phyloP scores from a whole-genome alignment of 768 basidiomycete genomes.

The Agrocybe praecox region DNA sequence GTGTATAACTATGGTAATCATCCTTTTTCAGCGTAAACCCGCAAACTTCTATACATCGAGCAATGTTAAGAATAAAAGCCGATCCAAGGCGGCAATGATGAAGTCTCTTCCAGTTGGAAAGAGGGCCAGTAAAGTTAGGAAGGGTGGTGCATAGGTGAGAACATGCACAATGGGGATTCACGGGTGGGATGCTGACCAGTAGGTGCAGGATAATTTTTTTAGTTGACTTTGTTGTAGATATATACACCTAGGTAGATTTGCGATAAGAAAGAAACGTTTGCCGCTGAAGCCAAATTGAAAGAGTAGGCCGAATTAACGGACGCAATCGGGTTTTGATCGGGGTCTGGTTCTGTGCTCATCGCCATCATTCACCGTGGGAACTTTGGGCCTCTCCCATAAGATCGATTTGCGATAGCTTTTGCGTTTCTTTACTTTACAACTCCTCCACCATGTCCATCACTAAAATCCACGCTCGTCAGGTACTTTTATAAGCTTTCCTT shows the following conservation, averaged over 20 bases:
- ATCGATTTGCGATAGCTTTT: conserved; percentile 38
- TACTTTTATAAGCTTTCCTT: conserved; percentile 32
- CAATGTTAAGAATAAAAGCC: conserved; percentile 89
- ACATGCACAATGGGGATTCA: no score
- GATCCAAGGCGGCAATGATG: conserved; percentile 62
- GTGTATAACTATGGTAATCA: background rate
- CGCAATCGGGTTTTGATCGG: conserved; percentile 23
- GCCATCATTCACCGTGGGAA: conserved; percentile 39
- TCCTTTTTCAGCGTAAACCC: conserved; percentile 67
- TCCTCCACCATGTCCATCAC: conserved; percentile 80
- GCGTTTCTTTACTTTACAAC: conserved; percentile 26
- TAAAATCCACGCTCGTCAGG: conserved; percentile 93
- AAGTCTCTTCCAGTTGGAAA: conserved; percentile 59
- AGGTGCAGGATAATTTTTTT: no score
- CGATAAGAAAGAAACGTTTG: background rate
- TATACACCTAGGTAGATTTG: background rate
- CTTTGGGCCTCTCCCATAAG: conserved; percentile 32
- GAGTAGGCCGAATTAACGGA: conserved; percentile 1
- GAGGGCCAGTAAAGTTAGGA: conserved; percentile 40
- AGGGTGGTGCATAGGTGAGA: background rate
- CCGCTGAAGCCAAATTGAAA: background rate
- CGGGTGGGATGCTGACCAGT: background rate
- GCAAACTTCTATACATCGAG: conserved; percentile 85
- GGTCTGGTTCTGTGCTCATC: conserved; percentile 9
- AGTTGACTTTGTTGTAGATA: background rate